These are phyloP conservation scores for Noccaea caerulescens DNA, from an alignment of 345 rosid genomes.

Conservation along the genomic window DNA sequence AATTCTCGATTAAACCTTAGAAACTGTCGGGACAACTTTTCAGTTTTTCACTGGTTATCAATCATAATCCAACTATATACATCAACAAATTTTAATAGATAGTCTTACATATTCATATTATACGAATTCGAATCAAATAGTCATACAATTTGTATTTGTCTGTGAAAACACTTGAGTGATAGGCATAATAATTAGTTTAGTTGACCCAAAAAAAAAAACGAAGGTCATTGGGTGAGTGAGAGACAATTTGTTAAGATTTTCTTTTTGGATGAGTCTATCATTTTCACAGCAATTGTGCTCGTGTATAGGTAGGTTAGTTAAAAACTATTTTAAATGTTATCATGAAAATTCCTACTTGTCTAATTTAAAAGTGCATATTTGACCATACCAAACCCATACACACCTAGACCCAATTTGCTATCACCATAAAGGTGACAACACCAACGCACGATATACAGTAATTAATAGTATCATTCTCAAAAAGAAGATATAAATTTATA, in stretches of 20 bases:
- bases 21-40: no score
- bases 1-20: no score
- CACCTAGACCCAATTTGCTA: slow-evolving; percentile 12
- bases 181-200: background rate
- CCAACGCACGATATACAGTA: slow-evolving; percentile 8
- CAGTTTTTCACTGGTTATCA: no score
- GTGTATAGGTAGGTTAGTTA: slow-evolving; percentile 14
- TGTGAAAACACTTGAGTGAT: slow-evolving; percentile 5
- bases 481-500: no score
- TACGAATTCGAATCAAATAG: background rate
- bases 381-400: slow-evolving; percentile 38
- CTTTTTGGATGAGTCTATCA: slow-evolving; percentile 7
- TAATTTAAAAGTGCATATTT: slow-evolving; percentile 13
- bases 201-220: slow-evolving; percentile 17
- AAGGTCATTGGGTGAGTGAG: slow-evolving; percentile 17
- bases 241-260: slow-evolving; percentile 8
- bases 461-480: background rate
- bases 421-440: slow-evolving; percentile 23
- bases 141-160: background rate
- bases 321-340: slow-evolving; percentile 13
- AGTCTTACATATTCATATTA: no score
- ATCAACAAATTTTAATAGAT: no score
- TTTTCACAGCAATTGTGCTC: slow-evolving; percentile 10
- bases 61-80: background rate
- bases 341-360: slow-evolving; percentile 12